These are phyloP conservation scores for Hypomyces perniciosus DNA, from an alignment of 2,329 filamentous ascomycete genomes.

Conservation along the genomic window DNA sequence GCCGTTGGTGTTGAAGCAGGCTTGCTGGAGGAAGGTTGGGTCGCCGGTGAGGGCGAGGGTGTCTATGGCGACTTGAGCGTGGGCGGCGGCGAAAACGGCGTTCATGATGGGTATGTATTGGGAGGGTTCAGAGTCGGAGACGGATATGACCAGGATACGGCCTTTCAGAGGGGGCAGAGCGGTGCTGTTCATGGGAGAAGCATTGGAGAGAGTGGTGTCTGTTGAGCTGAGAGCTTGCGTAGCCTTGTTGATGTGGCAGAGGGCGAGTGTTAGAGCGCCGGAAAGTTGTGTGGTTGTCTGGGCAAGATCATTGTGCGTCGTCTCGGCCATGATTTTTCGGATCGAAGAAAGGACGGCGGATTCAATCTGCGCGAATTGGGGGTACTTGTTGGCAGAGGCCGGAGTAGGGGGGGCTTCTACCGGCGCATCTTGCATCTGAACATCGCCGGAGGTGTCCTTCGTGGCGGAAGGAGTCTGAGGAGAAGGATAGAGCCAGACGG, in stretches of 20 bases:
- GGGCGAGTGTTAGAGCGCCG: constrained; percentile 81
- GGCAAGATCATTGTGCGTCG: constrained; percentile 58
- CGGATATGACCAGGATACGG: constrained; percentile 83
- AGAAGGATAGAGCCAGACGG: constrained; percentile 81
- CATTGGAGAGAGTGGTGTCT: constrained; percentile 18
- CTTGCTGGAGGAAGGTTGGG: constrained; percentile 91
- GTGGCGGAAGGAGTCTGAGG: constrained; percentile 20
- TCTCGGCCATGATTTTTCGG: constrained; percentile 63
- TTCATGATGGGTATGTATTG: constrained; percentile 99
- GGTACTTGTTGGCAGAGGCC: constrained; percentile 76
- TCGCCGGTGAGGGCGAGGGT: constrained; percentile 80
- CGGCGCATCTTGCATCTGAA: constrained; percentile 50
- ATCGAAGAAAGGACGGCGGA: constrained; percentile 70
- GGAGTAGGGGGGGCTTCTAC: constrained; percentile 28
- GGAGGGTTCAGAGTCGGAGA: constrained; percentile 76
- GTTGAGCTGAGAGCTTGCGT: constrained; percentile 56
- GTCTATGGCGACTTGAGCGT: constrained; percentile 83
- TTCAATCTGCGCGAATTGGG: constrained; percentile 84
- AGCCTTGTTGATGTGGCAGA: constrained; percentile 85
- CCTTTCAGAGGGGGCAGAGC: constrained; percentile 30
- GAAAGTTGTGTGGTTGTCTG: constrained; percentile 81
- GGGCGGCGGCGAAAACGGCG: constrained; percentile 89
- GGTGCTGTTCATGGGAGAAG: constrained; percentile 18
- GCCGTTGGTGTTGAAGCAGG: constrained; percentile 57
- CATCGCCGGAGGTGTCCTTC: constrained; percentile 41